These are phyloP conservation scores for Salix purpurea DNA, from an alignment of 345 rosid species.

Conservation along the genomic window DNA sequence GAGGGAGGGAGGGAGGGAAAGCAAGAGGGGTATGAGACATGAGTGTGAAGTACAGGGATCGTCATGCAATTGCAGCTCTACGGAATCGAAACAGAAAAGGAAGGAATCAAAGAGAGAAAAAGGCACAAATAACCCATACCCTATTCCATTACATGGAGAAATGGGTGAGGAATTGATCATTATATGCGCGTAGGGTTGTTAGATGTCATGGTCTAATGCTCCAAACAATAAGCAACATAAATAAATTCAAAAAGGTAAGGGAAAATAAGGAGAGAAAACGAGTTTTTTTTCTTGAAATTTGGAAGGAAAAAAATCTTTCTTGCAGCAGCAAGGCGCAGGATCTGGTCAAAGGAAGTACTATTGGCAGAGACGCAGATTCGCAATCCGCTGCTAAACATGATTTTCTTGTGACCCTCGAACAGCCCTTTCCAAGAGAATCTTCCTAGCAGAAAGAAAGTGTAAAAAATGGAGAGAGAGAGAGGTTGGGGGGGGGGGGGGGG, in stretches of 20 bases:
- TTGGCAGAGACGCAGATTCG: constrained; percentile 25
- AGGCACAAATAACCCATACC: constrained; percentile 22
- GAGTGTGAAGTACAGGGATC: constrained; percentile 11
- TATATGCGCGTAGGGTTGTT: constrained; percentile 18
- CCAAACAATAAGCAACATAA: constrained; percentile 13
- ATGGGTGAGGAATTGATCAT: constrained; percentile 19
- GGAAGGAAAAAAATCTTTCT: constrained; percentile 21
- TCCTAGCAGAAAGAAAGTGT: not conserved
- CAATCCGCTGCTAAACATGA: constrained; percentile 43
- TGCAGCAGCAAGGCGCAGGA: constrained; percentile 50
- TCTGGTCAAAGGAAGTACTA: constrained; percentile 74
- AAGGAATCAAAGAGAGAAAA: constrained; percentile 21
- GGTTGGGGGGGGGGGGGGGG: not conserved
- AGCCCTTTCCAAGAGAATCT: constrained; percentile 29
- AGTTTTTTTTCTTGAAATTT: constrained; percentile 5
- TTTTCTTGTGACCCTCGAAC: constrained; percentile 51
- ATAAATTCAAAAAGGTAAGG: constrained; percentile 5
- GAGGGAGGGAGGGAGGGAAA: constrained; percentile 1
- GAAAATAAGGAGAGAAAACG: not conserved
- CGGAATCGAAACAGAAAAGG: constrained; percentile 19
- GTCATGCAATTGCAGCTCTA: constrained; percentile 30
- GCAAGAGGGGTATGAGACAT: constrained; percentile 20
- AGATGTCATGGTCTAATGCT: constrained; percentile 25
- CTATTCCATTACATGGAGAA: constrained; percentile 21
- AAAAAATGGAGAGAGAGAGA: not conserved